Evolutionary conservation across 495 filamentous ascomycete species (phyloP).

Genomic region (Penicillium fimorum): DNA sequence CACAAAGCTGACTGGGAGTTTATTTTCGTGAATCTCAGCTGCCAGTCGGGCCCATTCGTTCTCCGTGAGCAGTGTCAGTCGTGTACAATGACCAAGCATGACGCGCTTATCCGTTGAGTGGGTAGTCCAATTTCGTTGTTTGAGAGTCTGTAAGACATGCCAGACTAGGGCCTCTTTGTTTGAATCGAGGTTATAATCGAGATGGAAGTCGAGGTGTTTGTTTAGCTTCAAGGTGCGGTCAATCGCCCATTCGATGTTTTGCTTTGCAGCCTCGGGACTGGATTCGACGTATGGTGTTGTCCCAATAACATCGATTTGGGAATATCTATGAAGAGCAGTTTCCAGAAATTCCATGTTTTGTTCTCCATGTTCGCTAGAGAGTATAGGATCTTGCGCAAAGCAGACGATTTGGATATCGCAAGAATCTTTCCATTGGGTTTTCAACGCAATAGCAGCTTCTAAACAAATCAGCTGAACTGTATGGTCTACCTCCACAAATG

Average conservation of each 20-base stretch:
- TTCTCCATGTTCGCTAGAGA: constrained; percentile 51
- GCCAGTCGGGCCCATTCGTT: constrained; percentile 51
- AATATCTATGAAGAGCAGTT: constrained; percentile 37
- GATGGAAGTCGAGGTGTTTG: constrained; percentile 69
- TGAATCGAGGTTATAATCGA: constrained; percentile 66
- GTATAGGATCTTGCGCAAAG: constrained; percentile 72
- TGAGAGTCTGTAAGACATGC: constrained; percentile 52
- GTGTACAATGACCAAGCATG: constrained; percentile 68
- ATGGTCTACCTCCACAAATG: constrained; percentile 72
- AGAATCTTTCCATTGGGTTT: constrained; percentile 50
- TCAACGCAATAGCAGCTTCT: constrained; percentile 56
- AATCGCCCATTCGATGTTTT: constrained; percentile 65
- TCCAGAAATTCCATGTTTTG: constrained; percentile 48
- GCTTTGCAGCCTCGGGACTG: constrained; percentile 43
- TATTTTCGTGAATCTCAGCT: constrained; percentile 36
- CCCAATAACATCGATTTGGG: constrained; percentile 58
- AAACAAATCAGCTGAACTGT: constrained; percentile 58
- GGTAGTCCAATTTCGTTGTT: constrained; percentile 45
- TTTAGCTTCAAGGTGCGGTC: constrained; percentile 41
- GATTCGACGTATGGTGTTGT: constrained; percentile 72
- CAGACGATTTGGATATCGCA: constrained; percentile 69
- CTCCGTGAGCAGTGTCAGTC: constrained; percentile 56
- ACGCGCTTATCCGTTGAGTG: constrained; percentile 45
- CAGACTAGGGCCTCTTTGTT: constrained; percentile 48
- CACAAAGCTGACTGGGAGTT: constrained; percentile 65